Evolutionary conservation across 148 eudicot species (phyloP).

Genomic region (Vaccinium darrowii): DNA sequence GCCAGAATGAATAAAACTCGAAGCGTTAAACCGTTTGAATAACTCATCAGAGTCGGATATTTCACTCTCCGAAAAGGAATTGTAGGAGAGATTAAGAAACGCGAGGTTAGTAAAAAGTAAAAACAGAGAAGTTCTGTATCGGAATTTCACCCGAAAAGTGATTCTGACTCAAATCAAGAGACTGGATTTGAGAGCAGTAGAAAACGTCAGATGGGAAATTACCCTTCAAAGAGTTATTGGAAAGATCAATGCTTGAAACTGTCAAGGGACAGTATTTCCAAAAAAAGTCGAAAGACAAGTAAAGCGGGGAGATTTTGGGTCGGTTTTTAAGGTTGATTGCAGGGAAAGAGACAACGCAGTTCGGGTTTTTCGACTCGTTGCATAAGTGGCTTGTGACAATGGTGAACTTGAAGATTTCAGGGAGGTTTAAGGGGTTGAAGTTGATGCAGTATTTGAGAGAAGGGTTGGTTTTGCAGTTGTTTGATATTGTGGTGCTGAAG

Average conservation of each 20-base stretch:
- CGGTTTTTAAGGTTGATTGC: conserved; percentile 26
- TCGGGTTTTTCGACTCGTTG: conserved; percentile 28
- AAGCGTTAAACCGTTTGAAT: conserved; percentile 32
- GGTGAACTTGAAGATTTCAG: conserved; percentile 34
- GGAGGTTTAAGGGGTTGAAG: conserved; percentile 22
- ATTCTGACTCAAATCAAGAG: conserved; percentile 37
- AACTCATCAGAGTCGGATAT: conserved; percentile 22
- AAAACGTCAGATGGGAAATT: conserved; percentile 32
- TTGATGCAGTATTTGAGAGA: conserved; percentile 37
- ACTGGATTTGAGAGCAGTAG: conserved; percentile 32
- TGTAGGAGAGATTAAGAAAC: conserved; percentile 31
- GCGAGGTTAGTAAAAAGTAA: conserved; percentile 24
- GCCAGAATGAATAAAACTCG: conserved; percentile 36
- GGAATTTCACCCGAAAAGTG: conserved; percentile 35
- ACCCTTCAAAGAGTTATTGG: conserved; percentile 33
- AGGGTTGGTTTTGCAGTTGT: conserved; percentile 33
- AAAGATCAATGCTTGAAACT: conserved; percentile 28
- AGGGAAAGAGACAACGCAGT: conserved; percentile 31
- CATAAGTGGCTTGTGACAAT: conserved; percentile 40
- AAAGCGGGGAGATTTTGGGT: conserved; percentile 30
- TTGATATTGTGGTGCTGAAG: conserved; percentile 32
- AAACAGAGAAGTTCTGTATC: conserved; percentile 22
- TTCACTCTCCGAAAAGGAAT: conserved; percentile 29
- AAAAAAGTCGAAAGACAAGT: conserved; percentile 38
- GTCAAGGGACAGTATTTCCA: conserved; percentile 42